Evolutionary conservation across 2,329 filamentous ascomycete genomes (phyloP).

Genomic region (Verticillium isaacii): DNA sequence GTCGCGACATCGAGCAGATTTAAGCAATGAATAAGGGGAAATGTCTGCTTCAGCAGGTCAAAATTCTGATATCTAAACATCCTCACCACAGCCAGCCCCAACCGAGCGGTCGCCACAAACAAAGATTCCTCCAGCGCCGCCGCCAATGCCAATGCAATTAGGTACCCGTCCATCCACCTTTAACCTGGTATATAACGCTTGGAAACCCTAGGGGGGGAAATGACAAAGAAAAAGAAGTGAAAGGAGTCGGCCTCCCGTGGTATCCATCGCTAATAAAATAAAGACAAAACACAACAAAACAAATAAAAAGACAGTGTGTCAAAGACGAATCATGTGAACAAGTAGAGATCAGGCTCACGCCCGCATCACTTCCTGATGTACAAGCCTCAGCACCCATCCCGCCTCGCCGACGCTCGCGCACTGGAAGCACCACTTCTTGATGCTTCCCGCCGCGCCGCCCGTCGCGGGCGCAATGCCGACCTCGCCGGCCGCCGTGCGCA

Average conservation of each 20-base stretch:
- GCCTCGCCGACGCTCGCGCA: constrained; percentile 49
- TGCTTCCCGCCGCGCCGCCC: constrained; percentile 47
- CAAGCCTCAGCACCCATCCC: constrained; percentile 49
- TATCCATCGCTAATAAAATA: background rate
- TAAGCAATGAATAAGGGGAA: background rate
- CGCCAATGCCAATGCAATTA: background rate
- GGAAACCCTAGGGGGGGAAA: background rate
- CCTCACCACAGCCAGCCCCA: background rate
- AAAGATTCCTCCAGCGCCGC: background rate
- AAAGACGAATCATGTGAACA: background rate
- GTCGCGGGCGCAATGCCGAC: constrained; percentile 46
- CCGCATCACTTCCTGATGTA: constrained; percentile 51
- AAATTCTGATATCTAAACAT: background rate
- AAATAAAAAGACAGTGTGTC: background rate
- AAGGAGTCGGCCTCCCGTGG: background rate
- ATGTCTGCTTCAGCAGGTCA: background rate
- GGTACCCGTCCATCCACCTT: background rate
- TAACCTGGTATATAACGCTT: background rate
- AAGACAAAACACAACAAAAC: background rate
- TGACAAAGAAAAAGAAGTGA: background rate
- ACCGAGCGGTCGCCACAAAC: background rate
- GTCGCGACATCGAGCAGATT: background rate
- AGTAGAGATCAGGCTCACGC: background rate
- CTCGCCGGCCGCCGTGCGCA: constrained; percentile 57
- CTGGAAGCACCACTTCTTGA: constrained; percentile 62